Percentiles rank a stretch among this genome's conserved stretches.
Evolutionary conservation across 164 flowering plant species (phyloP).

Genomic region (Magnolia officinalis): DNA sequence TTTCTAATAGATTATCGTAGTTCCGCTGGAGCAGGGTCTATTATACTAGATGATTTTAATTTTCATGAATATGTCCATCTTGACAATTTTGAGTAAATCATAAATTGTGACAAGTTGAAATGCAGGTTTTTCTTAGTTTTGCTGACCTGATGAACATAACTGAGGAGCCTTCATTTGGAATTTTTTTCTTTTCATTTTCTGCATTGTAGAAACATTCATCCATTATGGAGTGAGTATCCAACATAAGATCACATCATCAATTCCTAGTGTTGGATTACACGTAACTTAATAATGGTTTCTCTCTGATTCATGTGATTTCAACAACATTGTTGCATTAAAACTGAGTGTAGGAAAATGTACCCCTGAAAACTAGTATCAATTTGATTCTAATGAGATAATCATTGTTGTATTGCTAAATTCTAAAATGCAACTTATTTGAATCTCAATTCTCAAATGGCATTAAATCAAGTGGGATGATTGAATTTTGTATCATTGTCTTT

Average conservation of each 20-base stretch:
- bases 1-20: too few relatives aligned
- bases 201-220: conserved; percentile 31
- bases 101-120: too few relatives aligned
- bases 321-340: conserved; percentile 58
- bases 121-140: too few relatives aligned
- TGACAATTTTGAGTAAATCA: too few relatives aligned
- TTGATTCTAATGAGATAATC: neutral
- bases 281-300: conserved; percentile 26
- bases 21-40: too few relatives aligned
- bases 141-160: too few relatives aligned
- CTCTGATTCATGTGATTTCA: conserved; percentile 24
- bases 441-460: neutral
- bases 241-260: conserved; percentile 76
- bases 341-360: conserved; percentile 95
- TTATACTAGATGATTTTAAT: too few relatives aligned
- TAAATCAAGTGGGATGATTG: neutral
- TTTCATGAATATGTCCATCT: too few relatives aligned
- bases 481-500: conserved; percentile 23
- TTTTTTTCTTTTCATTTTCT: neutral
- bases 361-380: neutral
- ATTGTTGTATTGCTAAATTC: neutral
- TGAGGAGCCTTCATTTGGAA: too few relatives aligned
- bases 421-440: neutral
- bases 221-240: conserved; percentile 44
- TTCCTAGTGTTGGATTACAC: conserved; percentile 89